A percentile compares a stretch with the other conserved stretches of the same genome.
Evolutionary conservation across 2,329 filamentous ascomycete genomes (phyloP).

Genomic region (Ambrosiella beaveri): DNA sequence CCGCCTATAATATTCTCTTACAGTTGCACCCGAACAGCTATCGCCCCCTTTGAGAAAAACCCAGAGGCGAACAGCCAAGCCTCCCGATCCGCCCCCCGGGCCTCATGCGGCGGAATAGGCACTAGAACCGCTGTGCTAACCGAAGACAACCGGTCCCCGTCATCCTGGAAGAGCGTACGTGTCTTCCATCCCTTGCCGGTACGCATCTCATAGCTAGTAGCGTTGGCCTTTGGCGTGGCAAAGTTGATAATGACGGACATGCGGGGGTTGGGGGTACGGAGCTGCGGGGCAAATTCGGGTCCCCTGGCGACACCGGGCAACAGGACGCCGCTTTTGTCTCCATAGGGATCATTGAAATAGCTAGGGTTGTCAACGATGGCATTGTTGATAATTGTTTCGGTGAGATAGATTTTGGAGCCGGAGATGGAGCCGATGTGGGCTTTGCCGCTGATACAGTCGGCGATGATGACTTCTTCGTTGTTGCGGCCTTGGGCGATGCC

Average conservation of each 20-base stretch:
- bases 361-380: conserved; percentile 37
- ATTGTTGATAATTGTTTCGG: conserved; percentile 13
- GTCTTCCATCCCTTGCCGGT: conserved; percentile 22
- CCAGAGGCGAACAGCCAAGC: conserved; percentile 43
- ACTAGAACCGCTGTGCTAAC: conserved; percentile 36
- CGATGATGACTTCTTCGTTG: conserved; percentile 25
- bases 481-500: conserved; percentile 34
- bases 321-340: conserved; percentile 37
- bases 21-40: conserved; percentile 37
- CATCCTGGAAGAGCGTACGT: conserved; percentile 38
- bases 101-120: conserved; percentile 28
- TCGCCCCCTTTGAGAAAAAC: conserved; percentile 29
- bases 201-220: neutral
- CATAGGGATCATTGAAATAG: conserved; percentile 37
- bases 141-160: conserved; percentile 31
- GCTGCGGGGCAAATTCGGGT: conserved; percentile 21
- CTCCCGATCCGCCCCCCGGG: conserved; percentile 25
- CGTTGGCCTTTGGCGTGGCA: conserved; percentile 13
- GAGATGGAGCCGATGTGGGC: conserved; percentile 20
- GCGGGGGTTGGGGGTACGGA: conserved; percentile 18
- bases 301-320: conserved; percentile 29
- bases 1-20: neutral
- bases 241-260: conserved; percentile 6
- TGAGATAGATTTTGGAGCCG: conserved; percentile 6
- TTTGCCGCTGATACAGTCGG: conserved; percentile 27